Evolutionary conservation across 108 stramenopile species (phyloP).

Genomic region (Hondaea fermentalgiana): DNA sequence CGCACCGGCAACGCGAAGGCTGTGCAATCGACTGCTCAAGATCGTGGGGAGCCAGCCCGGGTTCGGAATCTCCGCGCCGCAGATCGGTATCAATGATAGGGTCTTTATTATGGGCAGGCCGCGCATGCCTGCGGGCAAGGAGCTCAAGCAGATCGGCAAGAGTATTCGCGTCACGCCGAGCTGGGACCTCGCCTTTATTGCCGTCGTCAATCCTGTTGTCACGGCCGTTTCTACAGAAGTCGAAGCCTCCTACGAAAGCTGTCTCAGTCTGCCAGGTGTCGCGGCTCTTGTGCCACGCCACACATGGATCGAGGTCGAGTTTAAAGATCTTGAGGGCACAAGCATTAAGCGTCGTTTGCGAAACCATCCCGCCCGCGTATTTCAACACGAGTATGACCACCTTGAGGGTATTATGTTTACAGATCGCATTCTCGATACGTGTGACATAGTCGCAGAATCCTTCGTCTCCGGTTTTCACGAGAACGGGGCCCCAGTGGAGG

Average conservation of each 20-base stretch:
- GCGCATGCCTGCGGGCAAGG: neutral
- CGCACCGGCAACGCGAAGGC: neutral
- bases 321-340: neutral
- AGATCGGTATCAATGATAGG: neutral
- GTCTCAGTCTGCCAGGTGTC: neutral
- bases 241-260: neutral
- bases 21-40: neutral
- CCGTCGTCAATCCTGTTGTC: slow-evolving; percentile 7
- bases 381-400: slow-evolving; percentile 10
- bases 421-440: neutral
- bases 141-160: neutral
- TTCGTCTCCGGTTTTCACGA: neutral
- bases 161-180: neutral
- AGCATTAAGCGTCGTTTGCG: neutral
- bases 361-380: neutral
- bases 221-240: neutral
- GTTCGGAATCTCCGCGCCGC: neutral
- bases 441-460: neutral
- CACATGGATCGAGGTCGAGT: neutral
- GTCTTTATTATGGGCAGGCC: neutral
- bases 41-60: neutral
- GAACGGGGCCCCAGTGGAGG: neutral
- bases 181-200: neutral
- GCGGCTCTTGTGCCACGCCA: neutral
- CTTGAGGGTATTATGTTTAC: neutral